Percentiles rank a stretch among this genome's conserved stretches.
Conservation (phyloP, 169 alveolate genomes). For the Plasmodium falciparum region DNA sequence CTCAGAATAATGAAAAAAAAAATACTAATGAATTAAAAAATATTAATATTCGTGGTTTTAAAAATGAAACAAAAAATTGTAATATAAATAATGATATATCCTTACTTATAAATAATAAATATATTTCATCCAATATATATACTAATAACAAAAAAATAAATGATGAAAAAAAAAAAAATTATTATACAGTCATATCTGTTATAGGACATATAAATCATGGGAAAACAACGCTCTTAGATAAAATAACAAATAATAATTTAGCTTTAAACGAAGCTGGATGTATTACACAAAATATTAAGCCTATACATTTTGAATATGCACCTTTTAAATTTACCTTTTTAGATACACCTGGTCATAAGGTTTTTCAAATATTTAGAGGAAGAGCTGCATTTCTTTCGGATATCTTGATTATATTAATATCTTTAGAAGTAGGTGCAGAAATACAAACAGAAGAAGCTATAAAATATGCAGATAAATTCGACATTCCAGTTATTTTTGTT, state of each 20-base stretch:
- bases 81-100: background rate
- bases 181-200: conserved; percentile 86
- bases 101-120: background rate
- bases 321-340: conserved; percentile 79
- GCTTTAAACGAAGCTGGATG: conserved; percentile 77
- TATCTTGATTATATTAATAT: conserved; percentile 82
- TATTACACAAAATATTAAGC: conserved; percentile 78
- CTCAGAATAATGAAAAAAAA: background rate
- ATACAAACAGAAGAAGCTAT: conserved; percentile 86
- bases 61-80: background rate
- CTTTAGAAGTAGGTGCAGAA: conserved; percentile 84
- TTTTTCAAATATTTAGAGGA: conserved; percentile 85
- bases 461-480: conserved; percentile 85
- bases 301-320: conserved; percentile 69
- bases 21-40: background rate
- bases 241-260: conserved; percentile 51
- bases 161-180: conserved; percentile 15
- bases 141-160: conserved; percentile 12
- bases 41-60: background rate
- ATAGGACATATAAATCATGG: conserved; percentile 92
- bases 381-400: conserved; percentile 87
- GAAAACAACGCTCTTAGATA: conserved; percentile 87
- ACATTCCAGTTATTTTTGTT: conserved; percentile 84
- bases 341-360: conserved; percentile 89
- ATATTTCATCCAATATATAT: background rate